Evolutionary conservation across 768 basidiomycete species (phyloP), one percentile per base, ranked within the genome.

Genomic region (Mycena sanguinolenta): DNA sequence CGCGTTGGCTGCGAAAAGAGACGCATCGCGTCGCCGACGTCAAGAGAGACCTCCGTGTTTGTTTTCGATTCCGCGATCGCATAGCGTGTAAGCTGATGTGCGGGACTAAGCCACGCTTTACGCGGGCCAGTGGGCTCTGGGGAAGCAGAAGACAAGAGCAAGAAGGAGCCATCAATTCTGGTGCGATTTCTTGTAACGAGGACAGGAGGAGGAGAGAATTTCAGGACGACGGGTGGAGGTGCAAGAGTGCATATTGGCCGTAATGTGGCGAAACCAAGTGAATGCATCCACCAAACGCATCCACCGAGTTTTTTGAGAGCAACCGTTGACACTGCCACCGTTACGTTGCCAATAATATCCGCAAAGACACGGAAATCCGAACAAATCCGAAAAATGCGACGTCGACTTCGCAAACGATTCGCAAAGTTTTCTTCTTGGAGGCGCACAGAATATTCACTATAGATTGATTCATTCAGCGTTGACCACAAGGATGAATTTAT

Each of bases 281-380:
- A 52, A 54, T 52, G 59, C 67, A 68, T 68, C 62, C 50, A 28
- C 34, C 25, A 36, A 63, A n/a, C 58, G 59, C 67, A 68, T 68
- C 62, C 50, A 28, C 34, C 25, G 50, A 63, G 23, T 52, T 28
- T 53, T 60, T 44, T 42, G 39, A 39, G 39, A 14, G 6, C 16
- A 39, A 39, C 39, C 36, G 39, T 14, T 14, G 16, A 17, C 39
- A 39, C 39, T 39, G 44, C 44, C 44, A 46, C 44, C 21, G 19
- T 46, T 19, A 4, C 44, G 17, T 46, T 30, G 4, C 39, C 9
- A 39, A 39, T 17, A 7, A 14, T 4, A 39, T 14, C 3, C 39
- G 36, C n/a, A n/a, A n/a, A n/a, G n/a, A n/a, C n/a, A n/a, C n/a
- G n/a, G n/a, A n/a, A n/a, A n/a, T n/a, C n/a, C n/a, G n/a, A n/a